phyloP scores from a whole-genome alignment of 768 basidiomycete species.

The Lactarius hengduanensis region DNA sequence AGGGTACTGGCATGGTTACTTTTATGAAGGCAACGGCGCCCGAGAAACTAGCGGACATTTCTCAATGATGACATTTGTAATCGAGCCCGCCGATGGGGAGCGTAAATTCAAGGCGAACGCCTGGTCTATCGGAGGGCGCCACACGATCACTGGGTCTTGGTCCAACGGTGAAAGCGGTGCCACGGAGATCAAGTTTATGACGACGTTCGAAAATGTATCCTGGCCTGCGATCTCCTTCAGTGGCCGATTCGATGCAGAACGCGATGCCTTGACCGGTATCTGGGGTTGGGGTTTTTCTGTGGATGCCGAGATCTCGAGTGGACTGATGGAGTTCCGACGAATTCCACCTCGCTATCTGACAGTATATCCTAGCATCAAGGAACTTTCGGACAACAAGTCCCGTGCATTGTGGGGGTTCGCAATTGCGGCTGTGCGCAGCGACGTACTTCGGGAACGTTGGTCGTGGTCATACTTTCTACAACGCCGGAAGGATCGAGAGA shows the following conservation, averaged over 20 bases:
- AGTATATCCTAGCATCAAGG: conserved; percentile 32
- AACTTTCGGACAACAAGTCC: conserved; percentile 29
- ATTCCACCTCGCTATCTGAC: conserved; percentile 30
- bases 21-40: conserved; percentile 3
- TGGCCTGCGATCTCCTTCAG: conserved; percentile 16
- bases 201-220: conserved; percentile 10
- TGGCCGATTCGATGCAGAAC: conserved; percentile 13
- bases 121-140: conserved; percentile 21
- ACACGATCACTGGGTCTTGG: conserved; percentile 26
- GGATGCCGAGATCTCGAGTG: not conserved
- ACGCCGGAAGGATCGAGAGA: conserved; percentile 31
- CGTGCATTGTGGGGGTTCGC: conserved; percentile 37
- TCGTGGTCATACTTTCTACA: conserved; percentile 36
- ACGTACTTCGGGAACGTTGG: conserved; percentile 32
- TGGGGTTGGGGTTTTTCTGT: conserved; percentile 9
- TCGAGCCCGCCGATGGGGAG: conserved; percentile 16
- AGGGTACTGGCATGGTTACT: conserved; percentile 25
- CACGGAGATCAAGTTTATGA: conserved; percentile 22
- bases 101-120: conserved; percentile 14
- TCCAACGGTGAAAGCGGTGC: conserved; percentile 20
- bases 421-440: conserved; percentile 29
- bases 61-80: conserved; percentile 17
- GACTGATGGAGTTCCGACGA: conserved; percentile 32
- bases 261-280: conserved; percentile 15
- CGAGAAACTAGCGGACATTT: not conserved